Evolutionary conservation across 148 eudicot genomes (phyloP), one percentile per base, ranked within the genome.

Genomic region (Diospyros lotus): DNA sequence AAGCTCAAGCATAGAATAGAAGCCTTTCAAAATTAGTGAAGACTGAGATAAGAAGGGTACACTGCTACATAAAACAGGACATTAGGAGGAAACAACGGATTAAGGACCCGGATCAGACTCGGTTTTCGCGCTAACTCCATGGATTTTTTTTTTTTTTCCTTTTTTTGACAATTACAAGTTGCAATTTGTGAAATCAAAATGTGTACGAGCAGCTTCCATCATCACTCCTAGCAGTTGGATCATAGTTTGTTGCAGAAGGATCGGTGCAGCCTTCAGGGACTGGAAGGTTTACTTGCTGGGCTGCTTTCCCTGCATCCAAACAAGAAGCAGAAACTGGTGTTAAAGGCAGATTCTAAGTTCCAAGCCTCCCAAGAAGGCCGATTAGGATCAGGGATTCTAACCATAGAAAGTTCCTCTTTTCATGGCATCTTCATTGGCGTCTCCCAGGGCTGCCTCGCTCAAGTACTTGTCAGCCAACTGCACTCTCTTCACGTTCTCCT

Each of bases 401-500:
- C 74, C 71, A 66, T 80, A 83, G 71, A 83, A 83, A 55, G 67
- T 68, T 56, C 86, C 86, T 9, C 59, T 80, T 41, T 74, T 74
- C 7, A 80, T 80, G 18, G 83, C 86, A 67, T 83, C 83, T 14
- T 74, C 83, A 41, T 83, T 83, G 1, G 86, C 86, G 63, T 83
- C 81, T 43, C 86, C 86, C 1, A 83, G 81, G 0, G 86, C 86
- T 28, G 86, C 86, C 61, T 83, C 86, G 2, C 75, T 77, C 64
- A 83, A 17, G 78, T 83, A 80, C 78, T 80, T 80, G 74, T 80
- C 86, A 15, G 83, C 38, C 63, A 83, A 60, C 38, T 83, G 83
- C 41, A 83, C 80, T 73, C 86, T 80, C 80, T 83, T 83, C 65
- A 80, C 86, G 74, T 83, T 83, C 68, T 83, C 83, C 46, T 83